phyloP scores from a whole-genome alignment of 2,329 filamentous ascomycete genomes.

The Coniella lustricola region DNA sequence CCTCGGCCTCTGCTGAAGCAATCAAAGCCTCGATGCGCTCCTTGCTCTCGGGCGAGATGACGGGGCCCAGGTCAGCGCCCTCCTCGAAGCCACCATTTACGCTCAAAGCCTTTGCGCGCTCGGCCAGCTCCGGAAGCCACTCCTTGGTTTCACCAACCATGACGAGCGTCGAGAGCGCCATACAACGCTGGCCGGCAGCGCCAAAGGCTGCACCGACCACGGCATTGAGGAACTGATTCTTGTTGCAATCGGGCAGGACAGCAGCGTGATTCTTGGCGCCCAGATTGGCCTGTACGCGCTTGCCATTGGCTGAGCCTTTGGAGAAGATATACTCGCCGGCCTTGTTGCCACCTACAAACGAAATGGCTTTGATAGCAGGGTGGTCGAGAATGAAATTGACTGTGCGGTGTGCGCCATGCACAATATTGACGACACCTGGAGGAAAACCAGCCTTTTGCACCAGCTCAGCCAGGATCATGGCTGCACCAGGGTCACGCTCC shows the following conservation, averaged over 20 bases:
- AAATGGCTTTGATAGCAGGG: conserved; percentile 77
- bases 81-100: conserved; percentile 78
- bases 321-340: conserved; percentile 81
- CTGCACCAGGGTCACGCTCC: conserved; percentile 75
- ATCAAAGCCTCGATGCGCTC: conserved; percentile 72
- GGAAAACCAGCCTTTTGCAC: conserved; percentile 76
- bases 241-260: conserved; percentile 79
- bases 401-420: conserved; percentile 73
- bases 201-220: conserved; percentile 80
- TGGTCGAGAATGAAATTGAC: conserved; percentile 85
- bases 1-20: conserved; percentile 69
- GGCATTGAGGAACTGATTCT: conserved; percentile 81
- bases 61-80: conserved; percentile 72
- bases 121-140: conserved; percentile 72
- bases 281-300: conserved; percentile 81
- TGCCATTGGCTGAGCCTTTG: conserved; percentile 74
- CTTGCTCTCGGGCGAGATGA: conserved; percentile 74
- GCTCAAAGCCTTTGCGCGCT: conserved; percentile 63
- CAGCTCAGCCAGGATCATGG: conserved; percentile 79
- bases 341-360: conserved; percentile 82
- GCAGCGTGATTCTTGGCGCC: conserved; percentile 86
- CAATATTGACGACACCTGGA: conserved; percentile 72
- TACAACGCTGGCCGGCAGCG: conserved; percentile 78
- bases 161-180: conserved; percentile 77
- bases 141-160: conserved; percentile 80